These are phyloP conservation scores for Suaeda aralocaspica DNA, from an alignment of 148 eudicot genomes.

Conservation along the genomic window DNA sequence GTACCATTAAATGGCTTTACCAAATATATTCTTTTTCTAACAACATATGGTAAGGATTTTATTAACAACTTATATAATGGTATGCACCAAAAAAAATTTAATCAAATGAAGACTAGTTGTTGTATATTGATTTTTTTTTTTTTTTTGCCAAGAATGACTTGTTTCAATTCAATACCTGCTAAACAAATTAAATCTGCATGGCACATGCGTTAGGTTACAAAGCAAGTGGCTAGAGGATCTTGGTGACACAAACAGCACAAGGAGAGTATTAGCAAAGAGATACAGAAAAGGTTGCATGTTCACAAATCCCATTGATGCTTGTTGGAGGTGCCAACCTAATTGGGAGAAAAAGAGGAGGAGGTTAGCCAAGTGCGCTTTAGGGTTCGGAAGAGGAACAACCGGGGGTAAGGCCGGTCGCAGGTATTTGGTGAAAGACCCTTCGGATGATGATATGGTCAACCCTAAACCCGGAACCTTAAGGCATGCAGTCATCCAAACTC, in stretches of 20 bases:
- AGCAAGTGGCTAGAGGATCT: slow-evolving; percentile 2
- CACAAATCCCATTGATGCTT: slow-evolving; percentile 57
- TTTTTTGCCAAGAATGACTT: no score
- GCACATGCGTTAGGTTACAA: slow-evolving; percentile 3
- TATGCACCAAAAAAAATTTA: no score
- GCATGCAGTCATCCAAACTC: slow-evolving; percentile 52
- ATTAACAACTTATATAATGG: no score
- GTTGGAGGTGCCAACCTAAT: slow-evolving; percentile 53
- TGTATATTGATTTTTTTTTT: not conserved
- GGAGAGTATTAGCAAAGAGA: slow-evolving; percentile 37
- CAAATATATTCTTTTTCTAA: no score
- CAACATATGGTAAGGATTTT: no score
- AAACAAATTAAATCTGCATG: no score
- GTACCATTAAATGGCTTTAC: no score
- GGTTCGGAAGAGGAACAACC: slow-evolving; percentile 49
- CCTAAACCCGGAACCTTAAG: slow-evolving; percentile 68
- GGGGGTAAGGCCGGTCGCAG: slow-evolving; percentile 48
- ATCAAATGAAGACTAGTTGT: no score
- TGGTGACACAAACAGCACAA: slow-evolving; percentile 28
- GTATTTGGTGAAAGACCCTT: slow-evolving; percentile 49
- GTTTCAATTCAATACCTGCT: no score
- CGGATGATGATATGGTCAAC: slow-evolving; percentile 50
- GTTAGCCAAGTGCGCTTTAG: slow-evolving; percentile 58
- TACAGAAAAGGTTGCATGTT: slow-evolving; percentile 31
- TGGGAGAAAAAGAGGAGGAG: slow-evolving; percentile 44